Conservation (phyloP, 192 early-diverging fungal genomes). For the Coemansia sp. region DNA sequence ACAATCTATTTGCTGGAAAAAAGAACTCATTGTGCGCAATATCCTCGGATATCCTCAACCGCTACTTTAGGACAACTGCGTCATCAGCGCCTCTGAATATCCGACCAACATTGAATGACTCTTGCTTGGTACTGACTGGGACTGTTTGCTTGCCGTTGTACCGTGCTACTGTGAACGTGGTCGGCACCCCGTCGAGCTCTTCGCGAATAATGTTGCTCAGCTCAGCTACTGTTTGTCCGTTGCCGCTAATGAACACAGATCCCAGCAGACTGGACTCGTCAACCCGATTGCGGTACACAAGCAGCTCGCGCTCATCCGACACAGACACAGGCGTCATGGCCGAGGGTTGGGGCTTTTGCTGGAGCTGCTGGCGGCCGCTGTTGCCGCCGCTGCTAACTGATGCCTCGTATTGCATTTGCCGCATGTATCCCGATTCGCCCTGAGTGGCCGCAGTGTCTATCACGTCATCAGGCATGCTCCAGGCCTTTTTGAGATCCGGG, state of each 20-base stretch:
- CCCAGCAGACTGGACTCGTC: conserved; percentile 58
- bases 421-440: conserved; percentile 35
- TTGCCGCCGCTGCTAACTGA: conserved; percentile 15
- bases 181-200: conserved; percentile 61
- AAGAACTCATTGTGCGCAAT: not conserved
- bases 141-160: conserved; percentile 59
- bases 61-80: conserved; percentile 27
- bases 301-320: conserved; percentile 53
- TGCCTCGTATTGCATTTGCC: conserved; percentile 35
- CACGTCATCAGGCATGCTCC: conserved; percentile 61
- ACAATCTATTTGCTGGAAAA: not conserved
- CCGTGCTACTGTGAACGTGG: conserved; percentile 46
- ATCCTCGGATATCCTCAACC: not conserved
- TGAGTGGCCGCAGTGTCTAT: conserved; percentile 9
- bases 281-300: conserved; percentile 53
- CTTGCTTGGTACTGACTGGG: conserved; percentile 62
- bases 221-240: conserved; percentile 19
- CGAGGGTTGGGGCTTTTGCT: not conserved
- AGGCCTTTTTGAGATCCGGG: conserved; percentile 67
- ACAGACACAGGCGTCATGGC: not conserved
- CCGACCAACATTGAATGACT: conserved; percentile 50
- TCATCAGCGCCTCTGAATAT: conserved; percentile 59
- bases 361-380: not conserved
- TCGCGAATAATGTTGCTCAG: conserved; percentile 24
- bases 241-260: conserved; percentile 52